These are phyloP conservation scores for Hirschfeldia incana DNA, from an alignment of 345 rosid species.

Conservation along the genomic window DNA sequence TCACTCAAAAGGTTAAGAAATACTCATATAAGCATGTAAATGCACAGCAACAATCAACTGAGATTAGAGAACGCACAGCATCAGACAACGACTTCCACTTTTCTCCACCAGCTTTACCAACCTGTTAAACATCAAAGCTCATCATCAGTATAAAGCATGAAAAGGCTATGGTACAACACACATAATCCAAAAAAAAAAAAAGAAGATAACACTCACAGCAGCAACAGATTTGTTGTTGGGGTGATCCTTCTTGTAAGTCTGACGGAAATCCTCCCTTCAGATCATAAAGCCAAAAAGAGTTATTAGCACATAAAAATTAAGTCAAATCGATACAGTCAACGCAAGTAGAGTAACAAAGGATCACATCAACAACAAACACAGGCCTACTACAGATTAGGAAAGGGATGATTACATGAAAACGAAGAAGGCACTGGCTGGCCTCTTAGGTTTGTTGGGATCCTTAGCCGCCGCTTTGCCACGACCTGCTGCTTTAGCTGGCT, in stretches of 20 bases:
- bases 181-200: background rate
- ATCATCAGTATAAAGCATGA: background rate
- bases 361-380: background rate
- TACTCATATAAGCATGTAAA: background rate
- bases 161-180: background rate
- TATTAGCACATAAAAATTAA: background rate
- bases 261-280: conserved; percentile 89
- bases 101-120: conserved; percentile 96
- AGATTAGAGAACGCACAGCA: conserved; percentile 42
- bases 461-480: conserved; percentile 55
- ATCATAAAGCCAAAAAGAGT: conserved; percentile 4
- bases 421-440: conserved; percentile 79
- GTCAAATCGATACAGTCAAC: background rate
- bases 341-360: background rate
- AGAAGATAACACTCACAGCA: conserved; percentile 53
- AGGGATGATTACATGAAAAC: conserved; percentile 75
- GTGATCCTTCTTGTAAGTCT: conserved; percentile 78
- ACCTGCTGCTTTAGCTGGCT: conserved; percentile 49
- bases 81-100: conserved; percentile 92
- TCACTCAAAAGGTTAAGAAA: background rate
- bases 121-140: conserved; percentile 41
- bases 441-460: conserved; percentile 76
- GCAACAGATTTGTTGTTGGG: conserved; percentile 97
- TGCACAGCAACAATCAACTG: background rate
- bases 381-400: background rate